Evolutionary conservation across 805 yeast species (phyloP).

Genomic region (Deakozyma indianensis): DNA sequence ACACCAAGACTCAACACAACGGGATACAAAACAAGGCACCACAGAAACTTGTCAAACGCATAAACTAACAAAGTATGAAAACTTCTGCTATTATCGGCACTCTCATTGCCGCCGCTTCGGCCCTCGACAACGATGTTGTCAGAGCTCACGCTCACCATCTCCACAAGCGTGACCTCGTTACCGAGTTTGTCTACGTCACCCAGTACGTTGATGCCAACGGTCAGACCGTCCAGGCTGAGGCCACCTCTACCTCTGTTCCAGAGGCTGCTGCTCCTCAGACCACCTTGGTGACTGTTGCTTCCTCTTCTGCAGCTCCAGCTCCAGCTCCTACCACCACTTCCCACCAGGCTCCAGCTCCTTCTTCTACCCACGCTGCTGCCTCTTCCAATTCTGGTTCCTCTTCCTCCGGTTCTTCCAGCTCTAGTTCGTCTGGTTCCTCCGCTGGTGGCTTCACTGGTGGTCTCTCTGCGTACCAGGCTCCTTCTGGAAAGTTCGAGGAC

Average conservation of each 20-base stretch:
- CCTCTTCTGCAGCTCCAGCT: slow-evolving; percentile 17
- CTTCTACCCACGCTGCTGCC: slow-evolving; percentile 16
- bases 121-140: slow-evolving; percentile 26
- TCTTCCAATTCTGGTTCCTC: slow-evolving; percentile 21
- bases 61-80: no score
- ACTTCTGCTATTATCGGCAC: slow-evolving; percentile 16
- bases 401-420: slow-evolving; percentile 19
- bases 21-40: no score
- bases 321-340: slow-evolving; percentile 22
- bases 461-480: slow-evolving; percentile 39
- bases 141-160: slow-evolving; percentile 28
- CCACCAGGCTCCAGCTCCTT: slow-evolving; percentile 14
- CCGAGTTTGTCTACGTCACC: slow-evolving; percentile 33
- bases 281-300: slow-evolving; percentile 7
- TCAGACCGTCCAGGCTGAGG: slow-evolving; percentile 20
- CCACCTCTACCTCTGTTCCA: slow-evolving; percentile 22
- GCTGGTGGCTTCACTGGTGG: slow-evolving; percentile 34
- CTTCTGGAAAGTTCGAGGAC: slow-evolving; percentile 52
- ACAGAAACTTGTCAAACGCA: no score
- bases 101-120: slow-evolving; percentile 27
- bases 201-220: slow-evolving; percentile 27
- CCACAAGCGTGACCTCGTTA: slow-evolving; percentile 33
- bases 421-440: slow-evolving; percentile 18
- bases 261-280: slow-evolving; percentile 11
- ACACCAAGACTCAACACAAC: no score